These are phyloP conservation scores for Diplodia intermedia DNA, from an alignment of 2,329 filamentous ascomycete genomes.

Conservation along the genomic window DNA sequence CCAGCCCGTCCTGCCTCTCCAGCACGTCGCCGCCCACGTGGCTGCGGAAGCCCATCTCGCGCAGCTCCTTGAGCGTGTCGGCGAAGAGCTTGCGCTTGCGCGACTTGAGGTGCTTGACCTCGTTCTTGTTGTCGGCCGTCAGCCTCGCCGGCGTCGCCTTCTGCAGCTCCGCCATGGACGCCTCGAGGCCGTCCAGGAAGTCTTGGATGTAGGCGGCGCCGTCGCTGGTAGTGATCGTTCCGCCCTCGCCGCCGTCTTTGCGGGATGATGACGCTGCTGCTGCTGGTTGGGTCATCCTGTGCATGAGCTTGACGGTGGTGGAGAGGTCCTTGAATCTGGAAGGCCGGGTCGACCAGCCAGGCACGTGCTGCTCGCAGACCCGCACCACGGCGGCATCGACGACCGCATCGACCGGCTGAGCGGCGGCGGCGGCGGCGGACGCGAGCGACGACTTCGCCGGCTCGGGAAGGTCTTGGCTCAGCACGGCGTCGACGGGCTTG, in stretches of 20 bases:
- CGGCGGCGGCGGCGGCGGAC: neutral
- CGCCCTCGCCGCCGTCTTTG: conserved; percentile 31
- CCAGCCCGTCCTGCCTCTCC: conserved; percentile 73
- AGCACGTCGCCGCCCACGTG: conserved; percentile 80
- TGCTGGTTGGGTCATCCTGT: conserved; percentile 59
- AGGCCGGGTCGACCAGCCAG: conserved; percentile 55
- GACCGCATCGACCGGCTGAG: conserved; percentile 28
- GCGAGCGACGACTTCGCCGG: neutral
- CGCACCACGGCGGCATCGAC: conserved; percentile 36
- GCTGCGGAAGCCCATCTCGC: conserved; percentile 86
- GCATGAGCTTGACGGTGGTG: conserved; percentile 78
- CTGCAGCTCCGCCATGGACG: conserved; percentile 74
- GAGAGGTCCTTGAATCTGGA: conserved; percentile 73
- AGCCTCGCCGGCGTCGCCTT: conserved; percentile 82
- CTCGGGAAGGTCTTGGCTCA: conserved; percentile 36
- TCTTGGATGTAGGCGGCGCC: conserved; percentile 66
- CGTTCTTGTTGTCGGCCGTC: conserved; percentile 84
- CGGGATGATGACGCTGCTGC: conserved; percentile 42
- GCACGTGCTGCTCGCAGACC: conserved; percentile 39
- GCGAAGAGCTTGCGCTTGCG: conserved; percentile 90
- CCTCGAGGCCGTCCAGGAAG: conserved; percentile 73
- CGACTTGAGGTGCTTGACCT: conserved; percentile 86
- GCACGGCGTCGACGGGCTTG: conserved; percentile 73
- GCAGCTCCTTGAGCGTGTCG: conserved; percentile 81
- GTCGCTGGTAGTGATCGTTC: conserved; percentile 52